These are phyloP conservation scores for Cadophora gregata DNA, from an alignment of 2,329 filamentous ascomycete species.

Conservation along the genomic window DNA sequence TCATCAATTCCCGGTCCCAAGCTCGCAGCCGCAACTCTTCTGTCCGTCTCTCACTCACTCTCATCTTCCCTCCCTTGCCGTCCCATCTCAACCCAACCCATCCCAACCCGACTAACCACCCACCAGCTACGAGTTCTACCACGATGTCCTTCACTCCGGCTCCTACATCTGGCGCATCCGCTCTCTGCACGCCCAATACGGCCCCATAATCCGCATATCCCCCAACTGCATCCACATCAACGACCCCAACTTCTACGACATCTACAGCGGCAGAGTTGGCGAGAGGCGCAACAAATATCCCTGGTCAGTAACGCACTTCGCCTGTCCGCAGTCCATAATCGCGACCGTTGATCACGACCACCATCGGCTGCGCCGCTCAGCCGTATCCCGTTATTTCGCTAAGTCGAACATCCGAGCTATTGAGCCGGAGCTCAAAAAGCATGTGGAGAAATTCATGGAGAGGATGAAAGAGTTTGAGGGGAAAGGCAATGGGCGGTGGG, in stretches of 20 bases:
- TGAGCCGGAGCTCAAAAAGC: slow-evolving; percentile 28
- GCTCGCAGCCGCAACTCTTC: slow-evolving; percentile 3
- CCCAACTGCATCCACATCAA: slow-evolving; percentile 50
- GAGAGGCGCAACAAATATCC: slow-evolving; percentile 22
- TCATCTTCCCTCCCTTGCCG: not conserved
- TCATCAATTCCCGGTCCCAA: not conserved
- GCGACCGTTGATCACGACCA: slow-evolving; percentile 30
- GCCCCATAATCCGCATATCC: slow-evolving; percentile 46
- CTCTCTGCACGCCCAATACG: slow-evolving; percentile 51
- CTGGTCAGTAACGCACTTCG: slow-evolving; percentile 23
- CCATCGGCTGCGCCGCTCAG: slow-evolving; percentile 30
- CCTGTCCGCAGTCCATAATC: slow-evolving; percentile 6
- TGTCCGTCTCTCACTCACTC: not conserved
- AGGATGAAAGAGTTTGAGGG: slow-evolving; percentile 23
- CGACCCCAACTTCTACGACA: slow-evolving; percentile 47
- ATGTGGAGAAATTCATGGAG: slow-evolving; percentile 24
- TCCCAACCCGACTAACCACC: not conserved
- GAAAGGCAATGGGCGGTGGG: not conserved
- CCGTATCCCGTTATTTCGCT: slow-evolving; percentile 34
- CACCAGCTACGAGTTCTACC: slow-evolving; percentile 39
- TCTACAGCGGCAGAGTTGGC: slow-evolving; percentile 34
- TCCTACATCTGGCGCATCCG: slow-evolving; percentile 48
- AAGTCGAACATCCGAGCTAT: slow-evolving; percentile 25
- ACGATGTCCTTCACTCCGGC: slow-evolving; percentile 31
- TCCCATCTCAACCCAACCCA: not conserved